These are phyloP conservation scores for Daedalea quercina DNA, from an alignment of 768 basidiomycete species.

Conservation along the genomic window DNA sequence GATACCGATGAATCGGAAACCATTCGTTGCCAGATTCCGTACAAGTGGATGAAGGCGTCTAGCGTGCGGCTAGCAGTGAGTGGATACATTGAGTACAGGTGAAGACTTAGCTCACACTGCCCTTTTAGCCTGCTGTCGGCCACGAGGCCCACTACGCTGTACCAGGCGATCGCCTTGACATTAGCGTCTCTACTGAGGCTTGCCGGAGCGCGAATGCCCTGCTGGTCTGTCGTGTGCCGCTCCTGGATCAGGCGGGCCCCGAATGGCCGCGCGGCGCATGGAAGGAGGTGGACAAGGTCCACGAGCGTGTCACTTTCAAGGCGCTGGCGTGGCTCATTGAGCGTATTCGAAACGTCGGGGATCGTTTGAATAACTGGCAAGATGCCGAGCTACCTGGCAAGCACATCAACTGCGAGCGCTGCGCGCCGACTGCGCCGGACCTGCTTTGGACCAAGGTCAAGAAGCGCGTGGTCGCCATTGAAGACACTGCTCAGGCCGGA, in stretches of 20 bases:
- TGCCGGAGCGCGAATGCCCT: constrained; percentile 76
- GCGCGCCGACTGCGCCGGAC: constrained; percentile 74
- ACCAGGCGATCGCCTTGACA: constrained; percentile 45
- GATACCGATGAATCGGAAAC: constrained; percentile 38
- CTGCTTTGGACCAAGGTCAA: constrained; percentile 69
- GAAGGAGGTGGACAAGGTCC: constrained; percentile 79
- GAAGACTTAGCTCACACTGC: neutral
- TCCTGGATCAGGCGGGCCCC: constrained; percentile 59
- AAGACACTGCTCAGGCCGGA: constrained; percentile 83
- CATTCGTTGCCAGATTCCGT: constrained; percentile 53
- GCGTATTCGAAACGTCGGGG: constrained; percentile 70
- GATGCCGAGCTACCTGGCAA: constrained; percentile 34
- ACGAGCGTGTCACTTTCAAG: constrained; percentile 78
- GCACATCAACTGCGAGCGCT: constrained; percentile 60
- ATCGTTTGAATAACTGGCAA: constrained; percentile 65
- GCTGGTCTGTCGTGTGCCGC: constrained; percentile 68
- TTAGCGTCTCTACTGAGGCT: constrained; percentile 48
- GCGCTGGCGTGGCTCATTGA: constrained; percentile 84
- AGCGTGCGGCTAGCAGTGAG: constrained; percentile 50
- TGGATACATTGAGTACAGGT: constrained; percentile 1
- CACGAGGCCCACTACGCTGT: constrained; percentile 59
- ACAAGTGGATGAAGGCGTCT: constrained; percentile 53
- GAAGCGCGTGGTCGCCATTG: constrained; percentile 58
- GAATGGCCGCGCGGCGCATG: constrained; percentile 76
- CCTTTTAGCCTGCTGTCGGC: constrained; percentile 41